Evolutionary conservation across 257 asterid genomes (phyloP), one percentile per base, ranked within the genome.

Genomic region (Capsicum pubescens): DNA sequence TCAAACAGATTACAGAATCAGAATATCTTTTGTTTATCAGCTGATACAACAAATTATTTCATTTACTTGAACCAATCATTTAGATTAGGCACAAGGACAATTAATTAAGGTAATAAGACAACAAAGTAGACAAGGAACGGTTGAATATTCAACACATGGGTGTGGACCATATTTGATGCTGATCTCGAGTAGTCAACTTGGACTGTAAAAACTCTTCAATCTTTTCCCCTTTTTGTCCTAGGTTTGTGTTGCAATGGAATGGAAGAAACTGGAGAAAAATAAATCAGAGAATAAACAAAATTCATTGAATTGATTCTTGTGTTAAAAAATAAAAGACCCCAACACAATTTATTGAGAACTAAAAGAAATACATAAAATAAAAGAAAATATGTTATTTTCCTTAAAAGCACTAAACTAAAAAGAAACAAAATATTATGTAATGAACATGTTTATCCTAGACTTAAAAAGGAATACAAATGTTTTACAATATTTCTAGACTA

Each of bases 121-220:
- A 67, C 74, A 67, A 67, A 67, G 11, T 67, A 35, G 74, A 67
- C 74, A 35, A 67, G 76, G 52, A 36, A 68, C 52, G 14, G 21
- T 74, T 50, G 44, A 74, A 74, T 21, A 50, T 50, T 74, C 81
- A 74, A 50, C 61, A 74, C 61, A 74, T 74, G 21, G 12, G 44
- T 50, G 80, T 46, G 81, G 81, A 74, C 61, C 81, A 76, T 6
- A 50, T 76, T 12, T 81, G 80, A 83, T 71, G 35, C 26, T 81
- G 61, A 84, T 79, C 56, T 58, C 50, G n/a, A 52, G 82, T 86
- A 83, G 86, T 32, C 90, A 83, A 85, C 85, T 89, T 87, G 83
- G 88, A 86, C 87, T 81, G 61, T 35, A 15, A 17, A 56, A 44
- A 66, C 66, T 78, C 69, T 7, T 48, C 12, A 5, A 32, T 26